A percentile compares a stretch with the other conserved stretches of the same genome.
phyloP scores from a whole-genome alignment of 2,329 filamentous ascomycete species.

The Fusarium metavorans region DNA sequence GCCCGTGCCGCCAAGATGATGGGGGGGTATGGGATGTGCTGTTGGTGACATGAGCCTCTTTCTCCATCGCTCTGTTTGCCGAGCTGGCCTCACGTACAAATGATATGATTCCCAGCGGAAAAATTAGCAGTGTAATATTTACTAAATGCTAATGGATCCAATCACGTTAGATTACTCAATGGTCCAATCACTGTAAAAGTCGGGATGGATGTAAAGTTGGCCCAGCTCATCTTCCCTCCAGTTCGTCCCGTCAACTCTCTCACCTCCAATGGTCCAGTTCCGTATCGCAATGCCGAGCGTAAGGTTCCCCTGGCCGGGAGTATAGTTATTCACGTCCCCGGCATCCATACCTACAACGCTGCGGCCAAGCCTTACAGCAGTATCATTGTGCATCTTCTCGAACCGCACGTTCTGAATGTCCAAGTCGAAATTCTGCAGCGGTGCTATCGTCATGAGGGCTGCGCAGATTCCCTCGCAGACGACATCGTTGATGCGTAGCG shows the following conservation, averaged over 20 bases:
- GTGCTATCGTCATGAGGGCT: not conserved
- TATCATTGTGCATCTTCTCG: not conserved
- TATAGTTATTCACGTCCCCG: not conserved
- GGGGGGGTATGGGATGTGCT: too few species aligned
- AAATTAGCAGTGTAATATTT: too few species aligned
- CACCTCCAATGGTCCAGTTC: slow-evolving; percentile 10
- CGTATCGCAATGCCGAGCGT: not conserved
- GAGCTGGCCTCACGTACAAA: too few species aligned
- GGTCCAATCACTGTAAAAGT: not conserved
- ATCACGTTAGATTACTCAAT: not conserved
- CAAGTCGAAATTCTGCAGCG: not conserved
- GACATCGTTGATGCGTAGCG: too few species aligned
- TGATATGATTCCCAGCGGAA: too few species aligned
- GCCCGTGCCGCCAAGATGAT: too few species aligned
- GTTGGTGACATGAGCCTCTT: too few species aligned
- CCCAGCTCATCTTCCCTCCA: not conserved
- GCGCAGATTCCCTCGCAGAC: too few species aligned
- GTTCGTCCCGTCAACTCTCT: not conserved
- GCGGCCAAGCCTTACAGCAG: not conserved
- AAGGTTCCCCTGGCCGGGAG: not conserved
- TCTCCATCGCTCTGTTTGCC: too few species aligned
- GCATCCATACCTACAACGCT: not conserved
- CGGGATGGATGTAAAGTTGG: not conserved
- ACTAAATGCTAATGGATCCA: too few species aligned
- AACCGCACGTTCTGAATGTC: not conserved